Conservation (phyloP, 2,329 filamentous ascomycete genomes). For the Arthrobotrys pseudoclavata region DNA sequence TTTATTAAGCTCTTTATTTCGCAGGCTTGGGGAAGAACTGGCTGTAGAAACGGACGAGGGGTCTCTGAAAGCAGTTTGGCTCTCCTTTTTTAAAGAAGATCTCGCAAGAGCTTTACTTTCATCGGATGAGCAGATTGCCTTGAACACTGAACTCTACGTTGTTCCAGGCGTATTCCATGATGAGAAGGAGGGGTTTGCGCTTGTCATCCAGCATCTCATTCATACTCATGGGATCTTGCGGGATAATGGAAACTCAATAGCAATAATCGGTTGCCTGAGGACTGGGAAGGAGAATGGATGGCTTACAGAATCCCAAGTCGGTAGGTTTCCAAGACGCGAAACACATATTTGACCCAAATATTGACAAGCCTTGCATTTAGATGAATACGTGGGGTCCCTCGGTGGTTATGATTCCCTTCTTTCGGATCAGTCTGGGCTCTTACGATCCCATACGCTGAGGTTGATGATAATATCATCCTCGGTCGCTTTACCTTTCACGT, state of each 20-base stretch:
- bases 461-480: slow-evolving; percentile 76
- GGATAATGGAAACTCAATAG: slow-evolving; percentile 38
- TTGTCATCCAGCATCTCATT: slow-evolving; percentile 68
- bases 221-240: slow-evolving; percentile 64
- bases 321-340: slow-evolving; percentile 14
- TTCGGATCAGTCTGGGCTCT: slow-evolving; percentile 21
- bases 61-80: slow-evolving; percentile 22
- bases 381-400: slow-evolving; percentile 18
- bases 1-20: slow-evolving; percentile 44
- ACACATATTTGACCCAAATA: background rate
- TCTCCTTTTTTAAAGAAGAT: slow-evolving; percentile 33
- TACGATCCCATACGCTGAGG: slow-evolving; percentile 45
- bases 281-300: slow-evolving; percentile 62
- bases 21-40: slow-evolving; percentile 31
- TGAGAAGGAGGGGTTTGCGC: slow-evolving; percentile 65
- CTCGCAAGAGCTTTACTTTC: slow-evolving; percentile 47
- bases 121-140: slow-evolving; percentile 33
- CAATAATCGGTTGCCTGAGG: slow-evolving; percentile 61
- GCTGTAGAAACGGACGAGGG: background rate
- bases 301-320: slow-evolving; percentile 59
- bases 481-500: slow-evolving; percentile 68
- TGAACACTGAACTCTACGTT: slow-evolving; percentile 54
- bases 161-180: slow-evolving; percentile 47
- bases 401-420: slow-evolving; percentile 46
- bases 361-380: slow-evolving; percentile 6